phyloP scores from a whole-genome alignment of 129 eudicot species.

The Glebionis coronaria region DNA sequence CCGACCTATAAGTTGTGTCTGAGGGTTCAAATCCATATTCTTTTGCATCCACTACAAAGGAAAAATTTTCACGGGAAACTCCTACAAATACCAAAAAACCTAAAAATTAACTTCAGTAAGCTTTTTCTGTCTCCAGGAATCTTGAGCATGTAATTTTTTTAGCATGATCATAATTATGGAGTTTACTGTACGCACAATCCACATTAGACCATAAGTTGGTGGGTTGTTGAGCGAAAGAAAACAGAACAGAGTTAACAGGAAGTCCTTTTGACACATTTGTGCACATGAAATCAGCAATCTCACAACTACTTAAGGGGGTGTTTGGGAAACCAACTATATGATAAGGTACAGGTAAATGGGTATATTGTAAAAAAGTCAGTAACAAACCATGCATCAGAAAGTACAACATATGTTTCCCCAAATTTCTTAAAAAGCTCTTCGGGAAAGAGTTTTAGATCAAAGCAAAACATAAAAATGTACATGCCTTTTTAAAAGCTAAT shows the following conservation, averaged over 20 bases:
- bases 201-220: constrained; percentile 46
- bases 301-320: no score
- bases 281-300: no score
- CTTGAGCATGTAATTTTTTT: neutral
- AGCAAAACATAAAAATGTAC: no score
- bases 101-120: neutral
- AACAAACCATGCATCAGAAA: no score
- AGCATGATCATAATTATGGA: constrained; percentile 2
- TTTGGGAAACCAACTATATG: no score
- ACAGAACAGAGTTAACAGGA: constrained; percentile 91
- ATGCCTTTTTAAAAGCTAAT: no score
- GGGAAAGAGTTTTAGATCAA: no score
- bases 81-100: constrained; percentile 43
- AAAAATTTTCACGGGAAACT: constrained; percentile 81
- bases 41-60: constrained; percentile 64
- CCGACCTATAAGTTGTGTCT: constrained; percentile 95
- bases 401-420: no score
- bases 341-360: no score
- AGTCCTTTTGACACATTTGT: no score
- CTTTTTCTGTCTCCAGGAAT: neutral
- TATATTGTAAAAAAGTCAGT: no score
- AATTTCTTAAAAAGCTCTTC: no score
- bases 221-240: constrained; percentile 65
- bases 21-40: constrained; percentile 77
- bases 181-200: constrained; percentile 48